phyloP scores from a whole-genome alignment of 495 filamentous ascomycete species.

The Talaromyces nanjingensis region DNA sequence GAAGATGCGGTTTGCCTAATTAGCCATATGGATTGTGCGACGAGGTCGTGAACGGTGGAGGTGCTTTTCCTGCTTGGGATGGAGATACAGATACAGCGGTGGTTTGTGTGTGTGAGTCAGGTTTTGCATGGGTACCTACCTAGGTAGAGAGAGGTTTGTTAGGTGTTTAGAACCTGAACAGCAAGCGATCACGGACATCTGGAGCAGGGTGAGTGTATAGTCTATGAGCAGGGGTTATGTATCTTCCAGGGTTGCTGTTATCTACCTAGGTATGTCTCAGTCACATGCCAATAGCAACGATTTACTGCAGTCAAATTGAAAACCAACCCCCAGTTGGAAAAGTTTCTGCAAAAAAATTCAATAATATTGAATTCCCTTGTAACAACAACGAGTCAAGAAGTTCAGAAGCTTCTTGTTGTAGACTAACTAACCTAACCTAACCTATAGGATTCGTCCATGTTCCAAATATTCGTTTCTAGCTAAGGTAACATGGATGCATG shows the following conservation, averaged over 20 bases:
- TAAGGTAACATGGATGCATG: background rate
- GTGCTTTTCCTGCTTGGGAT: background rate
- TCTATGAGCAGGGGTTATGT: too few species aligned
- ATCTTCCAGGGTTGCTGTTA: background rate
- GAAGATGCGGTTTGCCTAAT: background rate
- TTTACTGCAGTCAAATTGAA: background rate
- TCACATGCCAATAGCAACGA: background rate
- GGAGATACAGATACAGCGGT: too few species aligned
- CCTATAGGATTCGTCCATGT: background rate
- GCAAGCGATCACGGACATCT: too few species aligned
- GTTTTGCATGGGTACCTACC: background rate
- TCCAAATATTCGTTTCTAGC: background rate
- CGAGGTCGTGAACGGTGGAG: background rate
- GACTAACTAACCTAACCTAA: background rate
- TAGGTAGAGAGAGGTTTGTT: background rate
- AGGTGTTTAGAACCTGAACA: too few species aligned
- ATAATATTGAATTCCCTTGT: background rate
- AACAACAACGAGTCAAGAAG: constrained; percentile 3
- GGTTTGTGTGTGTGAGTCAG: background rate
- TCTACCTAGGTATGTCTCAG: background rate
- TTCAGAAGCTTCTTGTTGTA: constrained; percentile 11
- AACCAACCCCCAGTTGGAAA: background rate
- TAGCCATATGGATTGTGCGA: background rate
- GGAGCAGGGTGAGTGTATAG: too few species aligned
- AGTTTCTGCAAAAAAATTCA: background rate